Evolutionary conservation across 2,329 filamentous ascomycete species (phyloP), one percentile per base, ranked within the genome.

Genomic region (Epichloe scottii): DNA sequence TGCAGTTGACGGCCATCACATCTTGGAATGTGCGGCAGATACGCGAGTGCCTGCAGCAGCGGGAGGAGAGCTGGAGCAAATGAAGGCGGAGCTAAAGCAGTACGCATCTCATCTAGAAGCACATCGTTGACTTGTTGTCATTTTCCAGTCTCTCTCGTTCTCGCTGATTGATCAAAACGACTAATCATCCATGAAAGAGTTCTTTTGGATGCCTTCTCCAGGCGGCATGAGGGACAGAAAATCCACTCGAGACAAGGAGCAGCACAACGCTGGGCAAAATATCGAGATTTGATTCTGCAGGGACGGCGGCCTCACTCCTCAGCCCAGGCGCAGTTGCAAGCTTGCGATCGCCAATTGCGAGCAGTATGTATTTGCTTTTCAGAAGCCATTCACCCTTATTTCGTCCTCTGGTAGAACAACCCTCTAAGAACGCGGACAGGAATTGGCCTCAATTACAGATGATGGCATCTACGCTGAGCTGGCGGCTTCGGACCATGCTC

Each of bases 181-280:
- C 51, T 37, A 39, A 51, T 7, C 7, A 23, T n/a, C 3, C 2
- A 11, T 4, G 14, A 52, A 54, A 81, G 79, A 58, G 71, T 82
- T 52, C 67, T 76, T 46, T 69, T 84, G 40, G 81, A 84, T 58
- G 77, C 79, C 21, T 80, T 74, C 58, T 71, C 79, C 8, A 72
- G 81, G 57, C 72, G 81, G 48, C 81, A 84, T 63, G 77, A 82
- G 59, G 79, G 69, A 30, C 79, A 81, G 57, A 84, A 82, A 68
- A 84, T 84, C 57, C 81, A 78, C 57, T 68, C 80, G 52, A 73
- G 79, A 35, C 81, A 84, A 61, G 70, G 68, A 26, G 79, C 78
- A 30, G 79, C 77, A 37, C 77, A 80, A 63, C 67, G 73, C 57
- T 84, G 81, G 79, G 63, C 82, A 53, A 69, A 74, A 53, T 73